phyloP scores from a whole-genome alignment of 2,329 filamentous ascomycete genomes.

The Cordyceps cicadae region DNA sequence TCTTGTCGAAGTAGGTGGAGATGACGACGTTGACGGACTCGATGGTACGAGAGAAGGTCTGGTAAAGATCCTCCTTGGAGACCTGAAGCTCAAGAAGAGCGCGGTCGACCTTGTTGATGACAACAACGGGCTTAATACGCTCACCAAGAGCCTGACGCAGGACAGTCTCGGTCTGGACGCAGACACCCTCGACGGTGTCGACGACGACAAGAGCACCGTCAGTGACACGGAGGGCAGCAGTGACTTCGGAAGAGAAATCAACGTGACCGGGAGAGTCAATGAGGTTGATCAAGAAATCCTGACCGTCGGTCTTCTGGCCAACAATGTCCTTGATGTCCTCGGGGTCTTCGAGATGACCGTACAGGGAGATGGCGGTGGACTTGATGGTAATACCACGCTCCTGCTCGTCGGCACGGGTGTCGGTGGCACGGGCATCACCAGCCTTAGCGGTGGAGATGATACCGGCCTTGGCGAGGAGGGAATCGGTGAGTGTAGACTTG shows the following conservation, averaged over 20 bases:
- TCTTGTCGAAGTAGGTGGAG: conserved; percentile 96
- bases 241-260: conserved; percentile 99
- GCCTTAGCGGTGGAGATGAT: conserved; percentile 98
- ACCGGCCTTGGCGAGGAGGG: conserved; percentile 97
- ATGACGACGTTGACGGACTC: conserved; percentile 99
- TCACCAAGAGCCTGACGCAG: conserved; percentile 97
- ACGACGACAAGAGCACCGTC: conserved; percentile 99
- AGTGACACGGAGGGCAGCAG: conserved; percentile 98
- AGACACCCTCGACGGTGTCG: conserved; percentile 99
- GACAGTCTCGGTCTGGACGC: conserved; percentile 99
- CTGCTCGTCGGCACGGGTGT: conserved; percentile 96
- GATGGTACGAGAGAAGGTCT: conserved; percentile 98
- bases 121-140: conserved; percentile 98
- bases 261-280: conserved; percentile 99
- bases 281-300: conserved; percentile 99
- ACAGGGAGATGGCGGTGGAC: conserved; percentile 98
- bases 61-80: conserved; percentile 97
- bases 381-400: conserved; percentile 99
- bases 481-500: conserved; percentile 99
- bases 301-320: conserved; percentile 77
- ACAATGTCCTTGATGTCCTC: conserved; percentile 95
- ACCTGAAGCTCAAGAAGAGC: conserved; percentile 98
- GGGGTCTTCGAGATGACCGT: conserved; percentile 68
- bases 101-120: conserved; percentile 99
- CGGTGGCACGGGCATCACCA: conserved; percentile 90